These are phyloP conservation scores for Botrytis byssoidea DNA, from an alignment of 2,329 filamentous ascomycete genomes.

Conservation along the genomic window DNA sequence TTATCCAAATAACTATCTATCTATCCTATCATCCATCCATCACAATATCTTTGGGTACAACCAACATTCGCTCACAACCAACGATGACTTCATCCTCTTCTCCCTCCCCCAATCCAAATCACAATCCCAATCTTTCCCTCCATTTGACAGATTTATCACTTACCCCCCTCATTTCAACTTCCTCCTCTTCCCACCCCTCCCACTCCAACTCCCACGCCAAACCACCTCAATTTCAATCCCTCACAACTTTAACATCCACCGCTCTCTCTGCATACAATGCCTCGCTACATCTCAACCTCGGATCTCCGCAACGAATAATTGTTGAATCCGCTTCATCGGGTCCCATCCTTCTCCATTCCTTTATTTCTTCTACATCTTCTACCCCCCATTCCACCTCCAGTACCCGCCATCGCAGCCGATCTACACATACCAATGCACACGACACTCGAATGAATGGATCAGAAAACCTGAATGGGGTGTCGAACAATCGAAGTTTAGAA, in stretches of 20 bases:
- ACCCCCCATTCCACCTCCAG: neutral
- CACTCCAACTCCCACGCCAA: constrained; percentile 15
- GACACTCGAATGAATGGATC: neutral
- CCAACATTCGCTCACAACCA: neutral
- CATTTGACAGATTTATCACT: constrained; percentile 54
- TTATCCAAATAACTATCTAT: neutral
- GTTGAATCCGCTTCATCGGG: constrained; percentile 51
- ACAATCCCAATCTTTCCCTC: constrained; percentile 27
- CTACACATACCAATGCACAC: neutral
- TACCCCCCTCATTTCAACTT: constrained; percentile 53
- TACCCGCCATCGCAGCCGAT: neutral
- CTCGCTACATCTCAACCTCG: constrained; percentile 53
- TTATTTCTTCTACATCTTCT: constrained; percentile 42
- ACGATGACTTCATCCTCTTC: constrained; percentile 7
- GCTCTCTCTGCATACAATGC: constrained; percentile 55
- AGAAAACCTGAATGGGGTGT: neutral
- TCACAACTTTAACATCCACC: constrained; percentile 52
- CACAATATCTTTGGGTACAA: neutral
- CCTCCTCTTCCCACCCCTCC: constrained; percentile 33
- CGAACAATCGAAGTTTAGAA: constrained; percentile 8
- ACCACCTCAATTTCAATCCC: constrained; percentile 43
- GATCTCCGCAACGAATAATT: constrained; percentile 55
- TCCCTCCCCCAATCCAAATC: neutral
- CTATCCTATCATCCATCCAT: neutral
- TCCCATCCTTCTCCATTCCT: constrained; percentile 45